Conservation (phyloP, 768 basidiomycete species). For the Suillus variegatus region DNA sequence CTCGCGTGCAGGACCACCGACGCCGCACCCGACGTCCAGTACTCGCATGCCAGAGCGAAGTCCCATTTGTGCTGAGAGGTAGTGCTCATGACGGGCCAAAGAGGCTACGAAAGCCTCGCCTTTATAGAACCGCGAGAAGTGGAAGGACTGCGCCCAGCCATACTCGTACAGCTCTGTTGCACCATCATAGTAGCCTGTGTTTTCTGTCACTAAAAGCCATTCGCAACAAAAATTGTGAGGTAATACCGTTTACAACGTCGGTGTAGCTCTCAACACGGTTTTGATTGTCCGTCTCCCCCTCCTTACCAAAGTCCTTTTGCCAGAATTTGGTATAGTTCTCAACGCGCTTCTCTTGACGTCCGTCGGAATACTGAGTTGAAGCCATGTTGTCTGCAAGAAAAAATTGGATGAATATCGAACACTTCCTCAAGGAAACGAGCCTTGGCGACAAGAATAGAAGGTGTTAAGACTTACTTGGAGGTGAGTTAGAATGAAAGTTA, state of each 20-base stretch:
- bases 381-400: constrained; percentile 2
- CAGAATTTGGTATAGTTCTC: constrained; percentile 90
- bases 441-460: neutral
- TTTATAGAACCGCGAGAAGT: constrained; percentile 96
- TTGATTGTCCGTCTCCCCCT: constrained; percentile 64
- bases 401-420: constrained; percentile 2
- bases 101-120: constrained; percentile 77
- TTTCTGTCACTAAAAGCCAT: neutral
- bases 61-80: constrained; percentile 84
- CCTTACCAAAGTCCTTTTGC: constrained; percentile 81
- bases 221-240: neutral
- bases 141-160: constrained; percentile 90
- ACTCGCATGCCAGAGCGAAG: constrained; percentile 92
- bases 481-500: neutral
- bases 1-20: constrained; percentile 95
- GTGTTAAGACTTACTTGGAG: neutral
- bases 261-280: constrained; percentile 82
- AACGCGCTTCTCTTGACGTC: constrained; percentile 66
- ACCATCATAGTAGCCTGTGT: constrained; percentile 93
- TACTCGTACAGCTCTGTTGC: constrained; percentile 96
- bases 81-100: constrained; percentile 93
- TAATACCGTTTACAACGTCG: constrained; percentile 88
- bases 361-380: constrained; percentile 45
- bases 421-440: neutral
- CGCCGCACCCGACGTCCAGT: constrained; percentile 97